Evolutionary conservation across 1,284 basidiomycete genomes (phyloP).

Genomic region (Fomitiporia mediterranea): DNA sequence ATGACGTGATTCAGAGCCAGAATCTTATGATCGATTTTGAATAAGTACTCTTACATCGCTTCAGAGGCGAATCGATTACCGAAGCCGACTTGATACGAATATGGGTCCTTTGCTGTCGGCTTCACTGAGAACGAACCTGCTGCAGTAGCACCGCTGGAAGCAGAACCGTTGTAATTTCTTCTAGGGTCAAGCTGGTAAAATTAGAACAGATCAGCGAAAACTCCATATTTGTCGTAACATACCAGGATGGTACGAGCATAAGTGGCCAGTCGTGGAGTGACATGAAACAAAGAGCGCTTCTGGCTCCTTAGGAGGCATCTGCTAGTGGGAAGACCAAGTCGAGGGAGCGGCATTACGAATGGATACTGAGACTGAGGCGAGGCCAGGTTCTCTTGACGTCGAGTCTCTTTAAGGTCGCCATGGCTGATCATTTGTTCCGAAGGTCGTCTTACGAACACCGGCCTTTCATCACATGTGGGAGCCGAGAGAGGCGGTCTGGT

Average conservation of each 20-base stretch:
- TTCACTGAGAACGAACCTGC: conserved; percentile 36
- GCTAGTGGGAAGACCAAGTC: neutral
- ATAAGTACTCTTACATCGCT: conserved; percentile 21
- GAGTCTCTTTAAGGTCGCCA: neutral
- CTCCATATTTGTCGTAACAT: neutral
- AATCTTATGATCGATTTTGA: neutral
- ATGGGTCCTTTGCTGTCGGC: conserved; percentile 33
- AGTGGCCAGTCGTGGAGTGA: neutral
- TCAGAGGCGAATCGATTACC: conserved; percentile 30
- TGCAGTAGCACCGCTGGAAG: conserved; percentile 33
- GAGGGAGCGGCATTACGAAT: conserved; percentile 2
- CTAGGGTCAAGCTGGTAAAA: conserved; percentile 2
- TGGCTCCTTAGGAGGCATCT: neutral
- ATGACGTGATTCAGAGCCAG: too few relatives aligned
- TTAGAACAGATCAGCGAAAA: neutral
- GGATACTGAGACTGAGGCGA: neutral
- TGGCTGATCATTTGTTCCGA: neutral
- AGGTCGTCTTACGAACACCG: neutral
- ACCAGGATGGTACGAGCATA: neutral
- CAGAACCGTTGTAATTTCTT: conserved; percentile 10
- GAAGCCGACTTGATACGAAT: conserved; percentile 28
- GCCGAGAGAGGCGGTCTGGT: neutral
- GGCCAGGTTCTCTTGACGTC: neutral
- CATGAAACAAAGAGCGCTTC: neutral
- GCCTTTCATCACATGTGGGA: conserved; percentile 2